Conservation (phyloP, 2,329 filamentous ascomycete genomes). For the Orbilia blumenaviensis region DNA sequence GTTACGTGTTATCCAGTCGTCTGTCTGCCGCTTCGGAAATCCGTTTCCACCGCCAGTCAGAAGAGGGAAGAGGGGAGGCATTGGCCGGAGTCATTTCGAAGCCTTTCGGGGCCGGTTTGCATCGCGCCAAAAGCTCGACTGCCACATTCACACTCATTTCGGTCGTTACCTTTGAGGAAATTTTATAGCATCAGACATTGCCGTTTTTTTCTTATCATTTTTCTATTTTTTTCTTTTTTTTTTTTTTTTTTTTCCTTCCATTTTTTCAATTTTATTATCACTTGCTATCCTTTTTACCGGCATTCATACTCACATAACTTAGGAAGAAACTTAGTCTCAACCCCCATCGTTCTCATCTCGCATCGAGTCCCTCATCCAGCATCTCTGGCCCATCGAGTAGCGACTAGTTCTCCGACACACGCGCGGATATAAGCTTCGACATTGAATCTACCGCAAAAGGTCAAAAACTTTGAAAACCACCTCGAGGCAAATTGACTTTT, state of each 20-base stretch:
- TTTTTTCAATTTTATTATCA: too few relatives aligned
- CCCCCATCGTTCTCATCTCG: background rate
- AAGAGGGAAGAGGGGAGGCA: background rate
- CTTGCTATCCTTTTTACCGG: background rate
- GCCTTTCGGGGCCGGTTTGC: background rate
- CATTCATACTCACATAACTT: conserved; percentile 8
- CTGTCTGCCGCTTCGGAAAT: conserved; percentile 39
- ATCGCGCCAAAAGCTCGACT: conserved; percentile 38
- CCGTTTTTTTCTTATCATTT: background rate
- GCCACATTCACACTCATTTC: conserved; percentile 22
- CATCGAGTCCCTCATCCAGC: conserved; percentile 11
- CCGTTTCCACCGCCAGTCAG: conserved; percentile 24
- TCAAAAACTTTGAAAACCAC: conserved; percentile 40
- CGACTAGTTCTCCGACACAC: conserved; percentile 18
- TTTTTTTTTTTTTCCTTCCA: too few relatives aligned
- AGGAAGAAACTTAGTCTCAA: background rate
- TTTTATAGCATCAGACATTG: conserved; percentile 9
- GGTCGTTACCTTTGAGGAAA: conserved; percentile 21
- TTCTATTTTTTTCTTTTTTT: background rate
- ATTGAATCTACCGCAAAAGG: conserved; percentile 27
- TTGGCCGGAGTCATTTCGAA: conserved; percentile 18
- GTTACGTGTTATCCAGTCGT: conserved; percentile 41
- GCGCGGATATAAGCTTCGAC: conserved; percentile 47
- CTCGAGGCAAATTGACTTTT: conserved; percentile 36
- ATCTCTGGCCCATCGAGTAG: conserved; percentile 1